Conservation (phyloP, 495 filamentous ascomycete genomes). For the Penicillium parvum region DNA sequence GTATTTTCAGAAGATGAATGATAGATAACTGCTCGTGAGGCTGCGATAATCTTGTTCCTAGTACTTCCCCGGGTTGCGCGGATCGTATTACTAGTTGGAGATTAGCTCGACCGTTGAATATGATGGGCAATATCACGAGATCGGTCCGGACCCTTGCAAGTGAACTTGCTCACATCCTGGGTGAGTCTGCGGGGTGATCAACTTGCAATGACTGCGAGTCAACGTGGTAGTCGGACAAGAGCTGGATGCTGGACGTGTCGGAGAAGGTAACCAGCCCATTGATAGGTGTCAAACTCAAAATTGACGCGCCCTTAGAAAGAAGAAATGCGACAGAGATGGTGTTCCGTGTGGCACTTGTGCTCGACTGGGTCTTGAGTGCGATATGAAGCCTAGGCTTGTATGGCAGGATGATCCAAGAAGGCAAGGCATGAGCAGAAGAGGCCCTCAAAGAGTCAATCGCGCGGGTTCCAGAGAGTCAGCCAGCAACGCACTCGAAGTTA, state of each 20-base stretch:
- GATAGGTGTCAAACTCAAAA: not conserved
- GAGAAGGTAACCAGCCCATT: not conserved
- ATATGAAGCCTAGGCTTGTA: not conserved
- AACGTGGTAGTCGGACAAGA: not conserved
- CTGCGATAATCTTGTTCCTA: too few relatives aligned
- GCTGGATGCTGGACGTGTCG: constrained; percentile 11
- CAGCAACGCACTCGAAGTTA: not conserved
- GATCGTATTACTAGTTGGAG: too few relatives aligned
- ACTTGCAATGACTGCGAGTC: too few relatives aligned
- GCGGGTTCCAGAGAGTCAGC: not conserved
- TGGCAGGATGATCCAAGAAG: constrained; percentile 7
- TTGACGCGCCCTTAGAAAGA: not conserved
- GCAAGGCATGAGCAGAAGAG: constrained; percentile 6
- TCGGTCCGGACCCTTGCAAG: too few relatives aligned
- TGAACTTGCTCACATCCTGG: too few relatives aligned
- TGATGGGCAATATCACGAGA: too few relatives aligned
- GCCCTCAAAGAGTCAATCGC: not conserved
- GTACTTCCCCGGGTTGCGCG: too few relatives aligned
- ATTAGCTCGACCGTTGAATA: too few relatives aligned
- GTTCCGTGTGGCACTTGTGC: constrained; percentile 1
- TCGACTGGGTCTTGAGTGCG: constrained; percentile 1
- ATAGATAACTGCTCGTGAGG: too few relatives aligned
- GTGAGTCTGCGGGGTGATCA: too few relatives aligned
- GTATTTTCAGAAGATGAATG: too few relatives aligned
- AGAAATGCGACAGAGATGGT: constrained; percentile 1